These are phyloP conservation scores for Neonectria ditissima DNA, from an alignment of 2,329 filamentous ascomycete genomes.

Conservation along the genomic window DNA sequence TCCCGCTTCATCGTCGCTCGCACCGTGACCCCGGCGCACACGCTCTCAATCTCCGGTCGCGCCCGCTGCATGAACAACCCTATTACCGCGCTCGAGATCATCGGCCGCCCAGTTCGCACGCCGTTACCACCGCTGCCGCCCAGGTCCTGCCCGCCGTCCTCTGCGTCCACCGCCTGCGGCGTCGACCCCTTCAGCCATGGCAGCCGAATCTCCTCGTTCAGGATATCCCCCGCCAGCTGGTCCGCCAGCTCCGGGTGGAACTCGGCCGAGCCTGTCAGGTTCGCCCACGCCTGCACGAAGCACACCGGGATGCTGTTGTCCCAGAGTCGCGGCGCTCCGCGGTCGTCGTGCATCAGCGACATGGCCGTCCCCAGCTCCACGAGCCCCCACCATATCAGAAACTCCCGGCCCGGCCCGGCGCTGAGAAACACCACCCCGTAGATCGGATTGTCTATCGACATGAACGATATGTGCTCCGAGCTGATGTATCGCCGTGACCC, in stretches of 20 bases:
- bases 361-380: conserved; percentile 43
- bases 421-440: conserved; percentile 43
- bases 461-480: conserved; percentile 36
- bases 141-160: conserved; percentile 40
- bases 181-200: conserved; percentile 38
- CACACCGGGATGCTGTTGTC: conserved; percentile 45
- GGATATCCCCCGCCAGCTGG: conserved; percentile 42
- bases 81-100: conserved; percentile 39
- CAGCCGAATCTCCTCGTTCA: conserved; percentile 42
- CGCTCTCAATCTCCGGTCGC: conserved; percentile 37
- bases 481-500: conserved; percentile 43
- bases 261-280: conserved; percentile 37
- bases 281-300: conserved; percentile 43
- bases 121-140: background rate
- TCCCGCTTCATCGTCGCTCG: conserved; percentile 40
- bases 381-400: conserved; percentile 46
- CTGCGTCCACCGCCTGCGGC: conserved; percentile 41
- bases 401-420: conserved; percentile 39
- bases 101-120: conserved; percentile 12
- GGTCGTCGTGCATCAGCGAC: conserved; percentile 40
- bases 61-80: conserved; percentile 43
- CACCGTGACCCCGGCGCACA: conserved; percentile 39
- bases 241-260: conserved; percentile 39
- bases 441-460: conserved; percentile 42
- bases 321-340: conserved; percentile 40